Evolutionary conservation across 225 moss, liverwort and hornwort genomes (phyloP), one percentile per base, ranked within the genome.

Genomic region (Climacium dendroides): DNA sequence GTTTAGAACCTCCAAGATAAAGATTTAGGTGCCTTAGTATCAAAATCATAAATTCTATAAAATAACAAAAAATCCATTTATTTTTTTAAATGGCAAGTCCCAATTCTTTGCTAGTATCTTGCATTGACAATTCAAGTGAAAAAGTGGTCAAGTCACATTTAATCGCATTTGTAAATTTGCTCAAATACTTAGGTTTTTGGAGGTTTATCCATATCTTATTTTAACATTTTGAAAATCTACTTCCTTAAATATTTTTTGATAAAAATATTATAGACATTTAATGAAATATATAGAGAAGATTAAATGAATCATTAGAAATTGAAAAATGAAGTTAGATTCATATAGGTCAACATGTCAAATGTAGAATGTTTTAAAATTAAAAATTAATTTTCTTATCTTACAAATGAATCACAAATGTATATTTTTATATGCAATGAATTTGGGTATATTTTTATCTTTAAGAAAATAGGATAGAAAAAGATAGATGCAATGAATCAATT

Each of bases 371-470:
- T 26, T 26, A 15, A 43, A 26, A 26, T 28, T 3, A 5, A 41
- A 22, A 69, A 14, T 5, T 70, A 3, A 0, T 10, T 71, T 72
- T 71, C 0, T 17, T 17, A 4, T 0, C 0, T 45, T 26, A 15
- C 3, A 43, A 70, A 41, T 41, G 9, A 26, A 70, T 70, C 0
- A 26, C 2, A 26, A 9, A 43, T 43, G 8, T 9, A 15, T 70
- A 17, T 18, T 29, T 72, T 72, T 6, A 29, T 29, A 47, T 29
- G 10, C 6, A 45, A 16, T 72, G 45, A 47, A 18, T 45, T 29
- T 29, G 26, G 5, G 9, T 26, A 9, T 43, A 26, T 26, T 16
- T 3, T 47, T 11, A 48, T 30, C 32, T 19, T 48, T 19, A 19
- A 19, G 12, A 48, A 74, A 73, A 47, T 7, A 11, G 18, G 9